Conservation (phyloP, 2,329 filamentous ascomycete genomes). For the Dothideomycetes sp. region DNA sequence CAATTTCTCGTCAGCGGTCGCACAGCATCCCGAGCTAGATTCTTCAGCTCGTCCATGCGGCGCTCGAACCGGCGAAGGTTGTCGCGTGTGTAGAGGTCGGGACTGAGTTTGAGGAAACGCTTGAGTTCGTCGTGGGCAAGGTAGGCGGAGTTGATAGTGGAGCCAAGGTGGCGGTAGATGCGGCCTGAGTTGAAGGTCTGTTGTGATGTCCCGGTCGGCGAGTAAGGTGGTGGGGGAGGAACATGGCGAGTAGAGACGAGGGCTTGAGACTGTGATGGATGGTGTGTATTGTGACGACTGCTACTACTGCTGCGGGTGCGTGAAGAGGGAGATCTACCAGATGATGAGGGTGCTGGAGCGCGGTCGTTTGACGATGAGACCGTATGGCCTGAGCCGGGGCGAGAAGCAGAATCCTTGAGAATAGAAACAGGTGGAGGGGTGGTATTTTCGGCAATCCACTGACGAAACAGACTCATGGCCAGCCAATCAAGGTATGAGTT, state of each 20-base stretch:
- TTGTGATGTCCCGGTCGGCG: slow-evolving; percentile 16
- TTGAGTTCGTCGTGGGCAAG: slow-evolving; percentile 82
- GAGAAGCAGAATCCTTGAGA: slow-evolving; percentile 27
- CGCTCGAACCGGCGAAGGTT: slow-evolving; percentile 77
- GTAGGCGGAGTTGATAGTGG: slow-evolving; percentile 50
- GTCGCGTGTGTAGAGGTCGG: slow-evolving; percentile 77
- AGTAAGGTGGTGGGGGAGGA: slow-evolving; percentile 7
- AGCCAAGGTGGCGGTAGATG: slow-evolving; percentile 66
- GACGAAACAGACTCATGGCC: slow-evolving; percentile 73
- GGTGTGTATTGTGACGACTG: too few species aligned
- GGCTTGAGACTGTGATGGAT: too few species aligned
- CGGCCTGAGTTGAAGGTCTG: slow-evolving; percentile 51
- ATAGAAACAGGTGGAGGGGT: slow-evolving; percentile 54
- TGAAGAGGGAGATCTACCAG: neutral
- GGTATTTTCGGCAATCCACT: slow-evolving; percentile 88
- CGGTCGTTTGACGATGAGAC: slow-evolving; percentile 7
- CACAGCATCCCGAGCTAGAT: slow-evolving; percentile 69
- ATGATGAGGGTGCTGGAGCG: slow-evolving; percentile 6
- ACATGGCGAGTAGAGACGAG: neutral
- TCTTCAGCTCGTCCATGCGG: slow-evolving; percentile 79
- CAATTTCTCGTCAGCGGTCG: slow-evolving; percentile 77
- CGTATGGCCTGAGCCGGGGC: slow-evolving; percentile 14
- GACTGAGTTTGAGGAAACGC: slow-evolving; percentile 72
- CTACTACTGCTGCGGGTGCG: slow-evolving; percentile 11
- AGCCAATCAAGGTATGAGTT: slow-evolving; percentile 86